Evolutionary conservation across 345 rosid species (phyloP).

Genomic region (Mercurialis annua): DNA sequence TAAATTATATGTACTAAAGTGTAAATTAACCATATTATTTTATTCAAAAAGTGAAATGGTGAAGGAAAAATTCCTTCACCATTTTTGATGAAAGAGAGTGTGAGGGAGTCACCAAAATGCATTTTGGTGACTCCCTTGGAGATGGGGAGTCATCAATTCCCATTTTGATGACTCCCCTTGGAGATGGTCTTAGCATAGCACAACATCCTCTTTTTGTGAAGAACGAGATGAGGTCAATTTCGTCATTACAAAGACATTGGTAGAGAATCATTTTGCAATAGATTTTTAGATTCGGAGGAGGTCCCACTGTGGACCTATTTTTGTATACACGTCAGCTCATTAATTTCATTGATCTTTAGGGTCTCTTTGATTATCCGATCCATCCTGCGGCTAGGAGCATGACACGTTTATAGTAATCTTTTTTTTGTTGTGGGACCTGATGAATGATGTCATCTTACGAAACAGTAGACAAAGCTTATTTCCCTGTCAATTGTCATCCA

Average conservation of each 20-base stretch:
- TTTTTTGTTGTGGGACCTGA: constrained; percentile 14
- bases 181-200: too few relatives aligned
- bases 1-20: too few relatives aligned
- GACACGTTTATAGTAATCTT: constrained; percentile 8
- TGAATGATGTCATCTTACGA: constrained; percentile 25
- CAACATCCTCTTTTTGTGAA: constrained; percentile 24
- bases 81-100: too few relatives aligned
- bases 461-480: not conserved
- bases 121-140: too few relatives aligned
- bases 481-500: constrained; percentile 6
- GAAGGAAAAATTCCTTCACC: too few relatives aligned
- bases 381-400: not conserved
- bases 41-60: too few relatives aligned
- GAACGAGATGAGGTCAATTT: constrained; percentile 24
- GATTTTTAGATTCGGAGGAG: constrained; percentile 38
- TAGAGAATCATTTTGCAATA: constrained; percentile 38
- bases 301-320: constrained; percentile 23
- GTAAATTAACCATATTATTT: too few relatives aligned
- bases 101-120: too few relatives aligned
- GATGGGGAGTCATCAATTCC: too few relatives aligned
- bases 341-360: not conserved
- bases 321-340: not conserved
- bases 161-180: too few relatives aligned
- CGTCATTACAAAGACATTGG: constrained; percentile 12
- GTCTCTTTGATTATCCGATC: not conserved